Conservation (phyloP, 306 rosid genomes). For the Prunus mume region DNA sequence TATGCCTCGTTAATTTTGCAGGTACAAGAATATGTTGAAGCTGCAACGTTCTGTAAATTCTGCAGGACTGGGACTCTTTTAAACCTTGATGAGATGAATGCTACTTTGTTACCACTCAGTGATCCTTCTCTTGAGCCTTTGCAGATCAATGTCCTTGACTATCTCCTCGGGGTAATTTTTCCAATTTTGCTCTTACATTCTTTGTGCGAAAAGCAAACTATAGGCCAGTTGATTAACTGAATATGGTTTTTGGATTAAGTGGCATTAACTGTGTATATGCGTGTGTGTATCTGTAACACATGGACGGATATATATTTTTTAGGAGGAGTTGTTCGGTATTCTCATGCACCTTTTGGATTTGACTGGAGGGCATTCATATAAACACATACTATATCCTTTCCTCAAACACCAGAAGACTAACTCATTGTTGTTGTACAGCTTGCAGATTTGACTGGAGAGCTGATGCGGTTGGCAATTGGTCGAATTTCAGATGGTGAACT, state of each 20-base stretch:
- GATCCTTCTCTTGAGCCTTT: constrained; percentile 78
- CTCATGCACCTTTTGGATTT: neutral
- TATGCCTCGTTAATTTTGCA: constrained; percentile 34
- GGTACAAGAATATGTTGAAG: constrained; percentile 96
- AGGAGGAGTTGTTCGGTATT: neutral
- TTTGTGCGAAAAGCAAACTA: neutral
- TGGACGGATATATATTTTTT: neutral
- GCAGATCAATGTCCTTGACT: constrained; percentile 84
- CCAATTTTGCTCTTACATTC: constrained; percentile 1
- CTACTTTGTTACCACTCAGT: constrained; percentile 59
- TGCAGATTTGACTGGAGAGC: constrained; percentile 96
- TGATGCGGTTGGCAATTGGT: constrained; percentile 97
- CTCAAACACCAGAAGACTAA: neutral
- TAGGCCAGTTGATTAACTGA: neutral
- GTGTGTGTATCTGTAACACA: neutral
- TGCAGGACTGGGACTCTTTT: constrained; percentile 83
- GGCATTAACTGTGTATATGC: neutral
- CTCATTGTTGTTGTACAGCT: constrained; percentile 54
- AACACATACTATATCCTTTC: neutral
- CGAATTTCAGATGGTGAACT: constrained; percentile 88
- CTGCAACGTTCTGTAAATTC: constrained; percentile 86
- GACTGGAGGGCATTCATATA: neutral
- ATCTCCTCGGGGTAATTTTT: constrained; percentile 76
- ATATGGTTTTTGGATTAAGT: neutral
- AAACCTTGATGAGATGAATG: constrained; percentile 82